phyloP scores from a whole-genome alignment of 2,329 filamentous ascomycete species.

The Penicillium psychrosexuale region DNA sequence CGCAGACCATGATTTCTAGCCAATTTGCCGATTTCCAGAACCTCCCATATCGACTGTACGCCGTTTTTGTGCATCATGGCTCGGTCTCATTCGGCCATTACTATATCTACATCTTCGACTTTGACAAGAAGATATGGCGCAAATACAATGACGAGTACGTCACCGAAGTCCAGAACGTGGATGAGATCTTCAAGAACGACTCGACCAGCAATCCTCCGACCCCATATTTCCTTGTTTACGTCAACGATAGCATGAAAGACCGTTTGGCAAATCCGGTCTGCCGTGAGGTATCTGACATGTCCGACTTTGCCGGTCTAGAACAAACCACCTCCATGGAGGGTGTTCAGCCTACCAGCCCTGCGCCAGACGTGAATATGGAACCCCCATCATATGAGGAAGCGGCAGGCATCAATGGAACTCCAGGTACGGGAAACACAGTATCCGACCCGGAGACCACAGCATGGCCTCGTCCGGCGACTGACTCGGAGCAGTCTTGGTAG shows the following conservation, averaged over 20 bases:
- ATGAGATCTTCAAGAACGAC: conserved; percentile 66
- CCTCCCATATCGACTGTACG: conserved; percentile 77
- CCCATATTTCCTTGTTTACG: conserved; percentile 79
- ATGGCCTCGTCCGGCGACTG: conserved; percentile 1
- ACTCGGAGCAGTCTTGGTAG: conserved; percentile 4
- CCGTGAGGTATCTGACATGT: conserved; percentile 39
- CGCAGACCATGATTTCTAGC: conserved; percentile 50
- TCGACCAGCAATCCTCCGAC: conserved; percentile 64
- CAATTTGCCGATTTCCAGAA: conserved; percentile 64
- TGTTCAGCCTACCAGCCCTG: conserved; percentile 8
- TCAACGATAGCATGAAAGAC: conserved; percentile 64
- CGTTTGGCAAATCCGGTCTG: conserved; percentile 58
- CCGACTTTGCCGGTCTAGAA: conserved; percentile 2
- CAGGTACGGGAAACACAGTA: conserved; percentile 7
- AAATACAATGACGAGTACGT: conserved; percentile 92
- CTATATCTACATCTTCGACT: conserved; percentile 95
- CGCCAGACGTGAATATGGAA: conserved; percentile 28
- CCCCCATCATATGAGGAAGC: conserved; percentile 31
- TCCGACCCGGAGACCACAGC: neutral
- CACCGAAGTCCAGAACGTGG: conserved; percentile 61
- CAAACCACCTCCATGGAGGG: conserved; percentile 17
- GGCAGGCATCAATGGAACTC: conserved; percentile 10
- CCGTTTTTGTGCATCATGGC: conserved; percentile 84
- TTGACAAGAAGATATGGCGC: conserved; percentile 75
- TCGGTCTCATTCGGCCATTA: conserved; percentile 76